A percentile compares a stretch with the other conserved stretches of the same genome.
Evolutionary conservation across 2,329 filamentous ascomycete species (phyloP).

Genomic region (Fusarium drepaniforme): DNA sequence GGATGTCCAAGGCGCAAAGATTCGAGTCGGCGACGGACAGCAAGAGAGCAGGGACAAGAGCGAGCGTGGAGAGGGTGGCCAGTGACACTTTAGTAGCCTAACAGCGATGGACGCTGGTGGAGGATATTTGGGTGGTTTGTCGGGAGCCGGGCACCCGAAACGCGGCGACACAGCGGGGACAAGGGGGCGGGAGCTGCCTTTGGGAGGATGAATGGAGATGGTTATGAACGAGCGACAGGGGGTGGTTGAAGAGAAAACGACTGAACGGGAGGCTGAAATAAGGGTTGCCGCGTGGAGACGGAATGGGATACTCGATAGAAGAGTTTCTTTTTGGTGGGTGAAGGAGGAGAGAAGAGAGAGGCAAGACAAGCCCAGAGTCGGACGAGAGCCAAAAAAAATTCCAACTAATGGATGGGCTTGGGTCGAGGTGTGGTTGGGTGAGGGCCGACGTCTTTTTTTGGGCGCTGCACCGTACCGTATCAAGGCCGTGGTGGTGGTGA

Average conservation of each 20-base stretch:
- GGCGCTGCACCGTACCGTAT: conserved; percentile 36
- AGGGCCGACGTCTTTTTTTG: conserved; percentile 18
- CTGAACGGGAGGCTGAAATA: conserved; percentile 23
- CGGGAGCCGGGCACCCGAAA: conserved; percentile 37
- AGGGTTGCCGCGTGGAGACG: conserved; percentile 23
- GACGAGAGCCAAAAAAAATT: conserved; percentile 21
- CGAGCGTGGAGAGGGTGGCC: conserved; percentile 27
- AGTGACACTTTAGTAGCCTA: conserved; percentile 26
- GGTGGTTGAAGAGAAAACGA: conserved; percentile 32
- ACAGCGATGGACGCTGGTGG: conserved; percentile 22
- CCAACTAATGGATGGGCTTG: conserved; percentile 31
- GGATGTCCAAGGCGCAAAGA: conserved; percentile 7
- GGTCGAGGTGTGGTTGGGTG: conserved; percentile 12
- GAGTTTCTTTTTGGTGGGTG: not conserved
- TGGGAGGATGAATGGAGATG: conserved; percentile 6
- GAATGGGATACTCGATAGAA: conserved; percentile 25
- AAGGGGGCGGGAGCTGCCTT: conserved; percentile 14
- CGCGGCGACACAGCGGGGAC: conserved; percentile 33
- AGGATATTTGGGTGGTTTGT: conserved; percentile 32
- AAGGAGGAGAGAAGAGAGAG: conserved; percentile 19
- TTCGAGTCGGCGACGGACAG: conserved; percentile 16
- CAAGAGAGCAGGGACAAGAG: conserved; percentile 10
- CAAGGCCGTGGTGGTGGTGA: conserved; percentile 20
- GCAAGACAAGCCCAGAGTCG: conserved; percentile 32
- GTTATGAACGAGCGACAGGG: conserved; percentile 41